A percentile compares a stretch with the other conserved stretches of the same genome.
Evolutionary conservation across 2,329 filamentous ascomycete genomes (phyloP).

Genomic region (Aspergillus clavatus): DNA sequence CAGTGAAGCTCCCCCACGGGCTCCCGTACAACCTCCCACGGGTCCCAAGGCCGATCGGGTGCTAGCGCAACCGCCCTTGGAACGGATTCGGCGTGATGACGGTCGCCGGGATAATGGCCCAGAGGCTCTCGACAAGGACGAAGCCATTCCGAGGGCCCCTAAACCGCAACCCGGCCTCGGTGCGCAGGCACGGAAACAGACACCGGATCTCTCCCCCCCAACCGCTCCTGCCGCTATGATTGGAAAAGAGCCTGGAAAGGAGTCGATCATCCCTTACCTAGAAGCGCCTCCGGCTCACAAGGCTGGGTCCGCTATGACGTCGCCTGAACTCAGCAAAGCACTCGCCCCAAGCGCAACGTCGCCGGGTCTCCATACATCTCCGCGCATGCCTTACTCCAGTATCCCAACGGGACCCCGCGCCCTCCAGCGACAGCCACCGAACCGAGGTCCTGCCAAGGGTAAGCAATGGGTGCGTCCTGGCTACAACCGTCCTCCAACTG

Average conservation of each 20-base stretch:
- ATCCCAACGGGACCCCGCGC: slow-evolving; percentile 42
- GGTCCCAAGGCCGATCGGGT: slow-evolving; percentile 41
- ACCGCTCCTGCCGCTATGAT: slow-evolving; percentile 36
- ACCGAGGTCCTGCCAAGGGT: slow-evolving; percentile 30
- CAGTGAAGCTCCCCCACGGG: slow-evolving; percentile 15
- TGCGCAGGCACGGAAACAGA: slow-evolving; percentile 14
- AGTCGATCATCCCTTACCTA: slow-evolving; percentile 12
- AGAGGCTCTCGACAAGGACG: slow-evolving; percentile 22
- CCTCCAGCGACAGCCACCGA: slow-evolving; percentile 29
- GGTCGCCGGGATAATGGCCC: slow-evolving; percentile 16
- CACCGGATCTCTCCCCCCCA: slow-evolving; percentile 31
- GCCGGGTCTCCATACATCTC: slow-evolving; percentile 33
- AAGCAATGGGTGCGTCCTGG: slow-evolving; percentile 38
- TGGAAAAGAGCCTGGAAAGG: slow-evolving; percentile 24
- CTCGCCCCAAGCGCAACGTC: slow-evolving; percentile 27
- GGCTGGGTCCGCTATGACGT: slow-evolving; percentile 16
- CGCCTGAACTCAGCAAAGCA: slow-evolving; percentile 23
- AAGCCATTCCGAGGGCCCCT: slow-evolving; percentile 21
- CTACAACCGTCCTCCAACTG: slow-evolving; percentile 25
- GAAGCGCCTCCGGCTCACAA: slow-evolving; percentile 20
- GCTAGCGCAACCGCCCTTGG: slow-evolving; percentile 19
- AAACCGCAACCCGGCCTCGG: slow-evolving; percentile 18
- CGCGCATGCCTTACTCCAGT: slow-evolving; percentile 31
- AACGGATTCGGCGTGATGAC: slow-evolving; percentile 24
- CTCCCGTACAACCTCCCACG: slow-evolving; percentile 37